A percentile compares a stretch with the other conserved stretches of the same genome.
phyloP scores from a whole-genome alignment of 352 stramenopile genomes.

The Phytophthora litchii region DNA sequence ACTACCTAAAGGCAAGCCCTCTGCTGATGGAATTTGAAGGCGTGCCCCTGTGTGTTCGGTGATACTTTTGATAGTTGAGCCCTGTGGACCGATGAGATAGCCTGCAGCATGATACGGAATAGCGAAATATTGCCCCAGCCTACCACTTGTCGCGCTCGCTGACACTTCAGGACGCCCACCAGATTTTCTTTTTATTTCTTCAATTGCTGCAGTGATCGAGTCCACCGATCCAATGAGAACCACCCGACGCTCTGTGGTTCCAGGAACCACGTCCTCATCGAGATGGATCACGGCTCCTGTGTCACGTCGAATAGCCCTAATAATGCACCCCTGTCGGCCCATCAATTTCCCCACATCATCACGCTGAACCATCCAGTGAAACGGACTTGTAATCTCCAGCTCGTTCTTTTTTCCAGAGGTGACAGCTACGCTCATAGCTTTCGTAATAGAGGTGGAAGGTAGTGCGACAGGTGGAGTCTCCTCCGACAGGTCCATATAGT shows the following conservation, averaged over 20 bases:
- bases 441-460: slow-evolving; percentile 45
- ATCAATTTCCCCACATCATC: slow-evolving; percentile 70
- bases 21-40: slow-evolving; percentile 56
- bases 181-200: slow-evolving; percentile 46
- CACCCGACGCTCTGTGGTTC: slow-evolving; percentile 55
- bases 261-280: slow-evolving; percentile 43
- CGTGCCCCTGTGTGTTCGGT: slow-evolving; percentile 55
- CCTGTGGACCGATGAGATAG: slow-evolving; percentile 58
- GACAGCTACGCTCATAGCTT: slow-evolving; percentile 43
- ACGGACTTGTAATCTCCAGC: slow-evolving; percentile 30
- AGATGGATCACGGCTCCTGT: slow-evolving; percentile 56
- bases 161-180: slow-evolving; percentile 47
- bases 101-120: slow-evolving; percentile 56
- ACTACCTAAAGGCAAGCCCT: slow-evolving; percentile 63
- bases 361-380: slow-evolving; percentile 57
- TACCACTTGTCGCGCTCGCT: slow-evolving; percentile 24
- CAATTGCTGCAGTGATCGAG: slow-evolving; percentile 40
- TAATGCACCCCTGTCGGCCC: slow-evolving; percentile 50
- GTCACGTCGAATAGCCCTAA: slow-evolving; percentile 49
- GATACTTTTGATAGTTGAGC: slow-evolving; percentile 44
- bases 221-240: slow-evolving; percentile 43
- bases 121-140: slow-evolving; percentile 66
- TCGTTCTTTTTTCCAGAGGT: slow-evolving; percentile 23
- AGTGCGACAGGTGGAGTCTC: slow-evolving; percentile 37
- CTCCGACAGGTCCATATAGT: slow-evolving; percentile 50